Evolutionary conservation across 2,329 filamentous ascomycete genomes (phyloP).

Genomic region (Diaporthe sp.): DNA sequence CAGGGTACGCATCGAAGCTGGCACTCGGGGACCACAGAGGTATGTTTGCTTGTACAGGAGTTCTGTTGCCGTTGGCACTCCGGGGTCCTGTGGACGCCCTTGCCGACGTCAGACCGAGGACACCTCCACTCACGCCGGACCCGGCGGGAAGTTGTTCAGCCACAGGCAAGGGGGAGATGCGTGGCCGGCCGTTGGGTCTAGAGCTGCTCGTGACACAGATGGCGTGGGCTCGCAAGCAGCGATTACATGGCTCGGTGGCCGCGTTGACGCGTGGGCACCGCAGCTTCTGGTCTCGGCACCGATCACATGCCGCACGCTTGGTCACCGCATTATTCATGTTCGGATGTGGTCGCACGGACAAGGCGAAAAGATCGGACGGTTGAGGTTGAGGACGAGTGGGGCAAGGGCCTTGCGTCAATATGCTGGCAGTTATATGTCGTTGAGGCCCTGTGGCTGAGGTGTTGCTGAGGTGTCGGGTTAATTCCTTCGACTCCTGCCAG

Average conservation of each 20-base stretch:
- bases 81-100: neutral
- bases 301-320: neutral
- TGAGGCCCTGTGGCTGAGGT: neutral
- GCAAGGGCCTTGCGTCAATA: neutral
- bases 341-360: neutral
- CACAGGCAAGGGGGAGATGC: neutral
- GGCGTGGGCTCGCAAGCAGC: neutral
- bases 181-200: conserved; percentile 1
- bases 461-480: no score
- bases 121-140: neutral
- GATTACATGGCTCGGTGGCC: neutral
- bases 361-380: neutral
- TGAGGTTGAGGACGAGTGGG: neutral
- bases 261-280: conserved; percentile 1
- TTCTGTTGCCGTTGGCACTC: neutral
- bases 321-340: neutral
- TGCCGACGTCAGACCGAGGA: neutral
- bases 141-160: neutral
- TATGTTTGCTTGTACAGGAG: neutral
- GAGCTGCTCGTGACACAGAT: neutral
- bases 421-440: neutral
- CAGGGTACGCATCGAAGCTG: neutral
- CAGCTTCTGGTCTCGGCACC: conserved; percentile 6
- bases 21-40: neutral
- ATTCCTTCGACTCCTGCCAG: neutral